Evolutionary conservation across 1,284 basidiomycete species (phyloP), one percentile per base, ranked within the genome.

Genomic region (Mycena citricolor): DNA sequence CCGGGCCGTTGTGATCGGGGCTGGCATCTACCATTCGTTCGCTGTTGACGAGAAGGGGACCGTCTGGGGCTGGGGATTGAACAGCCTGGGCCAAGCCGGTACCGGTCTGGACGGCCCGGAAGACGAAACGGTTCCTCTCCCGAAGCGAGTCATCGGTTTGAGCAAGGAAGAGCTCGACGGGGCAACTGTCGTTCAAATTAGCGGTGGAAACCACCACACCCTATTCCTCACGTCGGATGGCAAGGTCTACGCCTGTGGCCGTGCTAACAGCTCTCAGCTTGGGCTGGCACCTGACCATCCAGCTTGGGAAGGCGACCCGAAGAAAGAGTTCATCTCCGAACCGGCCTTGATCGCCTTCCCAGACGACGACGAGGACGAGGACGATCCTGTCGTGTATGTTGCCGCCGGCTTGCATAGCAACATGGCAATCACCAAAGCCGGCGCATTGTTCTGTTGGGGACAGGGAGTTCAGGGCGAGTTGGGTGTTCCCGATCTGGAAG

Each of bases 11-110:
- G 70, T 71, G 32, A 72, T 97, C 51, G 92, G 89, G 6, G 79
- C 89, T 0, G 93, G 94, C 8, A 76, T 79, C 32, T 90, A 85
- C 65, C 87, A 91, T 62, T 93, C 90, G 0, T 97, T 95, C 57
- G 94, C 93, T 4, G 82, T 97, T 50, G 86, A 93, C 62, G 77
- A 84, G 51, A 69, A 74, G 17, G 94, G 92, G 28, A 77, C 78
- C 37, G 87, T 94, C 4, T 95, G 83, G 77, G 90, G 82, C 3
- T 97, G 94, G 94, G 94, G 94, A 19, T 71, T 94, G 49, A 97
- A 97, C 66, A 85, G 59, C 44, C 72, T 71, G 69, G 73, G 73
- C 20, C 73, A 76, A 56, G 65, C 64, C 11, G 73, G 73, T 13
- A 73, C 70, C 1, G 73, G 72, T 3, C 66, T 74, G 46, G 47